Evolutionary conservation across 768 basidiomycete genomes (phyloP).

Genomic region (Strobilomyces echinocephalus): DNA sequence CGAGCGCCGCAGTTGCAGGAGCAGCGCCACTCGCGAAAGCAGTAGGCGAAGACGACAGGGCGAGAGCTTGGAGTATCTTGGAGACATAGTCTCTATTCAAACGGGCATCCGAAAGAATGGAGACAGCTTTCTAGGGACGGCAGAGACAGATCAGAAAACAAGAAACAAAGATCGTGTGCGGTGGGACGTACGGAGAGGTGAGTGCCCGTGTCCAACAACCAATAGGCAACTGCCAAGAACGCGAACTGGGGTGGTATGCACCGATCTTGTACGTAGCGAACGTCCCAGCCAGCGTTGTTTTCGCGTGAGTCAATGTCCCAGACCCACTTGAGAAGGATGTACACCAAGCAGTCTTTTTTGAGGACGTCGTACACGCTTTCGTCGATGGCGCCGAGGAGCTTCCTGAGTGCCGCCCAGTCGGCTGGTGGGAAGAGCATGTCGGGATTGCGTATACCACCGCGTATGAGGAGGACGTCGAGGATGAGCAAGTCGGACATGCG

Average conservation of each 20-base stretch:
- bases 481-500: conserved; percentile 59
- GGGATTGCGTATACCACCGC: conserved; percentile 57
- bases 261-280: conserved; percentile 43
- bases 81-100: conserved; percentile 73
- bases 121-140: conserved; percentile 54
- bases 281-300: conserved; percentile 24
- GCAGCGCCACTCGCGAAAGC: conserved; percentile 20
- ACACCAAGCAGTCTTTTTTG: conserved; percentile 77
- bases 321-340: conserved; percentile 79
- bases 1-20: conserved; percentile 33
- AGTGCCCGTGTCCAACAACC: conserved; percentile 71
- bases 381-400: conserved; percentile 58
- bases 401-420: conserved; percentile 48
- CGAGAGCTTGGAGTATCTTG: conserved; percentile 65
- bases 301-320: conserved; percentile 63
- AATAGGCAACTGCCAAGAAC: conserved; percentile 78
- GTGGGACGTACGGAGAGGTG: conserved; percentile 51
- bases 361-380: conserved; percentile 62
- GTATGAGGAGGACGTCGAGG: conserved; percentile 66
- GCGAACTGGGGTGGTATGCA: conserved; percentile 75
- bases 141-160: not conserved
- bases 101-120: conserved; percentile 68
- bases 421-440: conserved; percentile 67
- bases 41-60: conserved; percentile 38
- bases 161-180: not conserved